phyloP scores from a whole-genome alignment of 2,329 filamentous ascomycete genomes.

The Chaetomium strumarium region DNA sequence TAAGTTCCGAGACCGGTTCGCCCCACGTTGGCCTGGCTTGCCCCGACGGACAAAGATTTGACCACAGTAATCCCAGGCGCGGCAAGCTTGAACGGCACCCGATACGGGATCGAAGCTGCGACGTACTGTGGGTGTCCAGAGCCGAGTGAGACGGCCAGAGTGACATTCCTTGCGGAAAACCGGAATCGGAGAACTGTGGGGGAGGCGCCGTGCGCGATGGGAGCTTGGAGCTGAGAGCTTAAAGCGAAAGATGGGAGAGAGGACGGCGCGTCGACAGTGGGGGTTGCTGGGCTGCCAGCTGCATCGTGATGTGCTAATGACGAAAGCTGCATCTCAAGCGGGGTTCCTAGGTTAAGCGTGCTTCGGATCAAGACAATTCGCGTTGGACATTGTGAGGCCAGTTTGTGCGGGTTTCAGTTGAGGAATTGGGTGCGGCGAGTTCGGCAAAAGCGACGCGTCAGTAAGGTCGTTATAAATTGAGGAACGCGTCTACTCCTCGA shows the following conservation, averaged over 20 bases:
- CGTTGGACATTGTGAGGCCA: slow-evolving; percentile 25
- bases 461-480: neutral
- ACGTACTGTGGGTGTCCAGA: slow-evolving; percentile 43
- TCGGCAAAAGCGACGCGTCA: slow-evolving; percentile 11
- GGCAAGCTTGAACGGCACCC: slow-evolving; percentile 44
- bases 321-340: slow-evolving; percentile 27
- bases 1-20: slow-evolving; percentile 82
- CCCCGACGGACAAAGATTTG: slow-evolving; percentile 8
- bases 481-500: slow-evolving; percentile 7
- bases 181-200: slow-evolving; percentile 70
- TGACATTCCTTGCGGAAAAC: slow-evolving; percentile 64
- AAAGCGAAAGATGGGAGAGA: slow-evolving; percentile 42
- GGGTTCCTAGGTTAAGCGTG: slow-evolving; percentile 21
- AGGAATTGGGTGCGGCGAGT: neutral
- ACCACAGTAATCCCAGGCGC: slow-evolving; percentile 37
- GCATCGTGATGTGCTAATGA: slow-evolving; percentile 31
- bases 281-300: slow-evolving; percentile 19
- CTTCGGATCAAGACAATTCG: slow-evolving; percentile 13
- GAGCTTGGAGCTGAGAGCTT: slow-evolving; percentile 28
- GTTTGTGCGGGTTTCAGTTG: slow-evolving; percentile 7
- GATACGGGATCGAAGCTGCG: slow-evolving; percentile 56
- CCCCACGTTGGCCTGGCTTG: slow-evolving; percentile 42
- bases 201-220: slow-evolving; percentile 65
- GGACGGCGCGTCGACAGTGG: slow-evolving; percentile 14
- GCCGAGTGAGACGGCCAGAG: slow-evolving; percentile 38